phyloP scores from a whole-genome alignment of 2,329 filamentous ascomycete genomes.

The Cladosporium oxysporum region DNA sequence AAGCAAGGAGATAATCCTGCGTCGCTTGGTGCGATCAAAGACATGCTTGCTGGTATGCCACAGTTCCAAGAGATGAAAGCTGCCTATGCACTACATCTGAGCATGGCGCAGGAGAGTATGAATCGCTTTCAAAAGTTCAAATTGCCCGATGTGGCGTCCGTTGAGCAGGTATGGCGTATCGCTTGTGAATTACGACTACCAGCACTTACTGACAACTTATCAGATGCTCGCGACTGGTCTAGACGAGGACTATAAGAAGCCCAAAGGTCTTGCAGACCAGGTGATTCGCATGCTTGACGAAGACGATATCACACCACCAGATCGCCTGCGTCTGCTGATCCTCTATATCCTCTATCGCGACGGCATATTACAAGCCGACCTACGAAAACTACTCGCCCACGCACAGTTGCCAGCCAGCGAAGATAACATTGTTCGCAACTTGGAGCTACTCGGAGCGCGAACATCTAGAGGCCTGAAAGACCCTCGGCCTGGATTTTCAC shows the following conservation, averaged over 20 bases:
- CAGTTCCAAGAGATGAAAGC: constrained; percentile 97
- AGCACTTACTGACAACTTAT: neutral
- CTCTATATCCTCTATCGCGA: constrained; percentile 85
- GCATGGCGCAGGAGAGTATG: constrained; percentile 98
- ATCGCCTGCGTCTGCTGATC: constrained; percentile 81
- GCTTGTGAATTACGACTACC: neutral
- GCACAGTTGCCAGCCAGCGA: constrained; percentile 75
- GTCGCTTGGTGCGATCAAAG: constrained; percentile 79
- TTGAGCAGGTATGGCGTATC: constrained; percentile 69
- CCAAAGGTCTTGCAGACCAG: constrained; percentile 84
- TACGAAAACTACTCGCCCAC: constrained; percentile 81
- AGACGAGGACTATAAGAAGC: constrained; percentile 88
- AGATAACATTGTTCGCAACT: constrained; percentile 70
- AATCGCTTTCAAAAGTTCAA: constrained; percentile 84
- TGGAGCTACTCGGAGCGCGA: constrained; percentile 78
- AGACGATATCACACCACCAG: constrained; percentile 67
- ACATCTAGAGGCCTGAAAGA: constrained; percentile 77
- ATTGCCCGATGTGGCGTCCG: constrained; percentile 79
- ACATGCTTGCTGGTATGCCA: constrained; percentile 92
- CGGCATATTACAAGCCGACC: constrained; percentile 79
- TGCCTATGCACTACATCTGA: constrained; percentile 88
- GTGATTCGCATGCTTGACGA: constrained; percentile 88
- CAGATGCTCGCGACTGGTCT: constrained; percentile 82
- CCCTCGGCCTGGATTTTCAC: constrained; percentile 61
- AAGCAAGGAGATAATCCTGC: constrained; percentile 57